Evolutionary conservation across 192 early-diverging fungal genomes (phyloP), one percentile per base, ranked within the genome.

Genomic region (Oehlia diaphana): DNA sequence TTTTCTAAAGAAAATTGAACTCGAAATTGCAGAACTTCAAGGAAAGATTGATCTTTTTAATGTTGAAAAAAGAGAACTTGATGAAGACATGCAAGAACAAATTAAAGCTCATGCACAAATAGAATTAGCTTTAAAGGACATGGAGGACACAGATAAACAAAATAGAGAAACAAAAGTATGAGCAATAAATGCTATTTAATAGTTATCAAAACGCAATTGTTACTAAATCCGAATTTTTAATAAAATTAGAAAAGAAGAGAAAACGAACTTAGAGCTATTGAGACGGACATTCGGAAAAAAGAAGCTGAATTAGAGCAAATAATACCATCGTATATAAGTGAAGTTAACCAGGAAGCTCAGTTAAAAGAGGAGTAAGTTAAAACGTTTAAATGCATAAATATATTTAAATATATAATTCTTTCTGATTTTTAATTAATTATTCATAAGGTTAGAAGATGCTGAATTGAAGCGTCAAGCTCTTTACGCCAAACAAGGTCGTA

Each of bases 401-500:
- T 14, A 33, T 33, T 7, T 68, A 16, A 68, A 33, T 13, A 16
- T 33, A 39, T 33, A 14, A 35, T 35, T 16, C 9, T 42, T 39
- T 31, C 0, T 4, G 4, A 4, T 14, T 4, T 14, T 19, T 19
- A 19, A 31, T 69, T 37, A 39, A 66, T 4, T 28, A 42, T 42
- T 42, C 39, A 35, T 16, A 80, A 94, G 93, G 26, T 72, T 93
- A 33, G 89, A 90, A 35, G 79, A 86, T 19, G 80, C 87, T 39
- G 92, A 97, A 44, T 80, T 92, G 58, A 89, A 95, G 81, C 90
- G 90, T 63, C 90, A 93, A 77, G 86, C 90, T 3, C 87, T 99
- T n/a, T 88, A 93, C 77, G 90, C 93, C 33, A 97, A 96, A 83
- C 94, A 96, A 82, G 95, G 93, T 14, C 92, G 96, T 14, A 90